Percentiles rank a stretch among this genome's conserved stretches.
These are phyloP conservation scores for Cordia subcordata DNA, from an alignment of 257 asterid genomes.

Conservation along the genomic window DNA sequence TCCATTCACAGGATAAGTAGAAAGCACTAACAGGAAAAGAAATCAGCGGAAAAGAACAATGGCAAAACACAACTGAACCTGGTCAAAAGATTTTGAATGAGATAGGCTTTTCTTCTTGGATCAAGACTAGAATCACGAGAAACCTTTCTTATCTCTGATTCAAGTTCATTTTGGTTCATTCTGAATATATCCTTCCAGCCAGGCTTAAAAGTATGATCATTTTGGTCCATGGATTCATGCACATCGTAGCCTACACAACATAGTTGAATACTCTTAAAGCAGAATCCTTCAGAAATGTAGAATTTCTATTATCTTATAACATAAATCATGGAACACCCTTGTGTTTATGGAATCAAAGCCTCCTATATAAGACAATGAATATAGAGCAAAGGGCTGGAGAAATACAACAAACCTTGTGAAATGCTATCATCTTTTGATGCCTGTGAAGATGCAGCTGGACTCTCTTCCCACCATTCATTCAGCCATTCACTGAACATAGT, in stretches of 20 bases:
- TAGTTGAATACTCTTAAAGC: not conserved
- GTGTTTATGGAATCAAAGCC: not conserved
- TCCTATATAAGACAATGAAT: not conserved
- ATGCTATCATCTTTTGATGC: conserved; percentile 36
- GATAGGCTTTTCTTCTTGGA: conserved; percentile 94
- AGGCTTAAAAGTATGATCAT: conserved; percentile 78
- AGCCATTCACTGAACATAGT: conserved; percentile 99
- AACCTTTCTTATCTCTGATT: conserved; percentile 92
- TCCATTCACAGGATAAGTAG: conserved; percentile 19
- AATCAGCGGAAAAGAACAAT: not conserved
- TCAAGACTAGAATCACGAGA: conserved; percentile 92
- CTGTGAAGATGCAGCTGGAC: conserved; percentile 35
- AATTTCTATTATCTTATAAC: not conserved
- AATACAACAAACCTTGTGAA: conserved; percentile 45
- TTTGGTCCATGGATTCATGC: conserved; percentile 70
- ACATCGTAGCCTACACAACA: conserved; percentile 42
- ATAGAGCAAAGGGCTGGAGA: not conserved
- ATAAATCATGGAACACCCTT: not conserved
- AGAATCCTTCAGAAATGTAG: not conserved
- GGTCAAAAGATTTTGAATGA: conserved; percentile 92
- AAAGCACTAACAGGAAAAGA: conserved; percentile 2
- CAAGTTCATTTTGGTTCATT: conserved; percentile 98
- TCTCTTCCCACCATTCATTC: conserved; percentile 95
- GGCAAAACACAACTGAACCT: conserved; percentile 38
- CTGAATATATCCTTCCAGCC: conserved; percentile 97